Evolutionary conservation across 2,329 filamentous ascomycete genomes (phyloP), one percentile per base, ranked within the genome.

Genomic region (Fusarium sp.): DNA sequence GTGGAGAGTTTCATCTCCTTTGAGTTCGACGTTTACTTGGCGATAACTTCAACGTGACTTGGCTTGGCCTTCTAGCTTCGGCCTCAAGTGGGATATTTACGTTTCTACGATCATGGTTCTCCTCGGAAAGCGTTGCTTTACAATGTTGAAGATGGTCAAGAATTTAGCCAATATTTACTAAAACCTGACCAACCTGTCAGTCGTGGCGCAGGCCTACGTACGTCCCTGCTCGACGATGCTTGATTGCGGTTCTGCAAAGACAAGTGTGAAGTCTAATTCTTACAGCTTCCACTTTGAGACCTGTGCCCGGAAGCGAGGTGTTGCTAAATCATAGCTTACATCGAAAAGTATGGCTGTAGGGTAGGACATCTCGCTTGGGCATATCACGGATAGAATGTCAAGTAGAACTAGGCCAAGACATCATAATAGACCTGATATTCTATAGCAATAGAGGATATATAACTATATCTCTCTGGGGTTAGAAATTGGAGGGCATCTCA

Each of bases 1-100:
- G 51, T 64, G 59, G 49, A 45, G 46, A 65, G 49, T 18, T 40
- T 62, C 47, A 62, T 67, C 15, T 57, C 43, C 27, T 47, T 51
- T 65, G n/a, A 65, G 44, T 65, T 58, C 29, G 13, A 29, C 4
- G n/a, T 63, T 16, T 20, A 34, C 60, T 46, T 65, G 25, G 60
- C 52, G 38, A 45, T 27, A 48, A 22, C 43, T 25, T 64, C 34
- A 40, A 64, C 38, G 16, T 44, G 41, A 52, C 29, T 57, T n/a
- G 34, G 34, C 29, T 41, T 12, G n/a, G 40, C 30, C 29, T 32
- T 24, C 15, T 20, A 22, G n/a, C 11, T 25, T 48, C 38, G 59
- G 60, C 61, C 53, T n/a, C 18, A 40, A 32, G 16, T 22, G 49
- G 40, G 25, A 55, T 54, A 43, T 41, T 16, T 9, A 25, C 34